These are phyloP conservation scores for Botrytis fragariae DNA, from an alignment of 2,329 filamentous ascomycete genomes.

Conservation along the genomic window DNA sequence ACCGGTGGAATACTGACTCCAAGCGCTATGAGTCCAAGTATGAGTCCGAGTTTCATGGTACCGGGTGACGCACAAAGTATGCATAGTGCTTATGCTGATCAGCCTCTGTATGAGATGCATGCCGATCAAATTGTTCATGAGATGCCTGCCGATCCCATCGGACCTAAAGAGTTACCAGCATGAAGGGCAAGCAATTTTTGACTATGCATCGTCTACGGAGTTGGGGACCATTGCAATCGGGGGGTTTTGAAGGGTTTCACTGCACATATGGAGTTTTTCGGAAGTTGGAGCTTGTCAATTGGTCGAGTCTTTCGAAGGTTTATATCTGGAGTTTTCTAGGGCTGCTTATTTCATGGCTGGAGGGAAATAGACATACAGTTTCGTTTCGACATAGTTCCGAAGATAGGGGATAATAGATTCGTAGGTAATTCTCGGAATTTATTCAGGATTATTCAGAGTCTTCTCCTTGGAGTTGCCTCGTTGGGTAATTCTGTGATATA, in stretches of 20 bases:
- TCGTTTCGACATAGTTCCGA: neutral
- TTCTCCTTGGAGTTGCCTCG: neutral
- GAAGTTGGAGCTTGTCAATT: neutral
- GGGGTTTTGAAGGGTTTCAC: neutral
- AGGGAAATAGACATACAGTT: neutral
- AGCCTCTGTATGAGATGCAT: neutral
- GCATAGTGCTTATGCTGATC: neutral
- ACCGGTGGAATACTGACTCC: neutral
- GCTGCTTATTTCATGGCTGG: neutral
- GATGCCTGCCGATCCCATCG: neutral
- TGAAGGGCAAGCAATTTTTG: neutral
- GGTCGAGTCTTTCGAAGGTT: neutral
- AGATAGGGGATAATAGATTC: neutral
- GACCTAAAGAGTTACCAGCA: neutral
- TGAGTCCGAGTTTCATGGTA: neutral
- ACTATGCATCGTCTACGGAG: neutral
- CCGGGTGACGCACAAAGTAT: neutral
- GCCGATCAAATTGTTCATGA: neutral
- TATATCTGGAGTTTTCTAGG: neutral
- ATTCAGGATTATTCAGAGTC: neutral
- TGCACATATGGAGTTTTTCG: neutral
- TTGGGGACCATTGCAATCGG: neutral
- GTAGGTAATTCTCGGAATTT: neutral
- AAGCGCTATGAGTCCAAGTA: neutral
- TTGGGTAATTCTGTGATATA: neutral